phyloP scores from a whole-genome alignment of 2,329 filamentous ascomycete genomes.

The Cadophora luteo-olivacea region DNA sequence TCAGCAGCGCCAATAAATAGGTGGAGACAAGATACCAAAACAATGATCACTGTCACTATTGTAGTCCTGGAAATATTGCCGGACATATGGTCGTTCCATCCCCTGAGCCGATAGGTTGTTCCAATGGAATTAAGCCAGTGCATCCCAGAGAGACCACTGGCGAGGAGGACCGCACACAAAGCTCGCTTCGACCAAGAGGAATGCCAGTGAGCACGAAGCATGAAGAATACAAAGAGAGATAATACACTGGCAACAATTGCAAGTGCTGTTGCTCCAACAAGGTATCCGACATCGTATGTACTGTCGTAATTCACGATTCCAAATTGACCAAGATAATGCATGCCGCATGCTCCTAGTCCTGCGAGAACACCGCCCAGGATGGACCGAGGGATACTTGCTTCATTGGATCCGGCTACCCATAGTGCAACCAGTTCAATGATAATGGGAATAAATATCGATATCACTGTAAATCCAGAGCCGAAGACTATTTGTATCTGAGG shows the following conservation, averaged over 20 bases:
- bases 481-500: slow-evolving; percentile 74
- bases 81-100: slow-evolving; percentile 50
- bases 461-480: slow-evolving; percentile 71
- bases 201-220: slow-evolving; percentile 77
- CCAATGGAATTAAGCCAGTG: slow-evolving; percentile 82
- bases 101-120: slow-evolving; percentile 68
- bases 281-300: slow-evolving; percentile 59
- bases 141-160: slow-evolving; percentile 82
- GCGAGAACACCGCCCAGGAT: slow-evolving; percentile 70
- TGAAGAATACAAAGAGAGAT: slow-evolving; percentile 79
- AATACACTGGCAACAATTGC: slow-evolving; percentile 74
- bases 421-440: slow-evolving; percentile 77
- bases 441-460: slow-evolving; percentile 83
- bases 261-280: slow-evolving; percentile 74
- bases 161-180: slow-evolving; percentile 70
- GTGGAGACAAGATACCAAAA: slow-evolving; percentile 57
- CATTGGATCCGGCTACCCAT: slow-evolving; percentile 67
- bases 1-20: slow-evolving; percentile 48
- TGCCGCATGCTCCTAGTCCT: slow-evolving; percentile 78
- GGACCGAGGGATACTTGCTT: slow-evolving; percentile 63
- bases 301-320: slow-evolving; percentile 80
- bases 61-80: slow-evolving; percentile 64
- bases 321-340: slow-evolving; percentile 89
- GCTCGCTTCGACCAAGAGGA: slow-evolving; percentile 78
- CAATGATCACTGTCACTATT: slow-evolving; percentile 76